A percentile compares a stretch with the other conserved stretches of the same genome.
Conservation (phyloP, 768 basidiomycete species). For the Xerocomus spinulosus region DNA sequence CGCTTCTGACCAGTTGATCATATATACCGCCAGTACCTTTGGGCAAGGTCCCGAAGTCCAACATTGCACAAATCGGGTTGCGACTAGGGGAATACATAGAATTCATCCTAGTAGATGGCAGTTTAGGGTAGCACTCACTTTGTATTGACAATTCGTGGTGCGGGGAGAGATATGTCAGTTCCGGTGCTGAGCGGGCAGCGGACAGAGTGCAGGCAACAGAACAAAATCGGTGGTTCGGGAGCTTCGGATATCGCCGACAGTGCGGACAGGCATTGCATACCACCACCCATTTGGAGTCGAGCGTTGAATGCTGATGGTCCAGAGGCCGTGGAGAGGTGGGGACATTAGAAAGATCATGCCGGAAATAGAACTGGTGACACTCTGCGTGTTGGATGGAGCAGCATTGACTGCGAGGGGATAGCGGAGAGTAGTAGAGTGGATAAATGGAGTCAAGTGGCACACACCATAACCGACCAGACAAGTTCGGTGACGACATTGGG, state of each 20-base stretch:
- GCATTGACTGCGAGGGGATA: no score
- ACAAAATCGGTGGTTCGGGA: conserved; percentile 18
- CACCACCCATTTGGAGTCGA: neutral
- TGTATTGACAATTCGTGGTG: conserved; percentile 6
- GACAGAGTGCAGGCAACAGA: conserved; percentile 9
- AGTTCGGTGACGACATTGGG: no score
- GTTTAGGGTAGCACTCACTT: conserved; percentile 9
- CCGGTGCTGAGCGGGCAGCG: conserved; percentile 15
- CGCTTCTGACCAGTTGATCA: conserved; percentile 20
- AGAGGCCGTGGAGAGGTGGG: neutral
- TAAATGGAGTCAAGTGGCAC: no score
- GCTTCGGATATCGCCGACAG: conserved; percentile 11
- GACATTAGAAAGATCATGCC: no score
- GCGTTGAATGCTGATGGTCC: neutral
- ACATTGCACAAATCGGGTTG: conserved; percentile 1
- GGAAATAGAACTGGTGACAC: no score
- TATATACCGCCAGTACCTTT: conserved; percentile 12
- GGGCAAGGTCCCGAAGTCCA: conserved; percentile 12
- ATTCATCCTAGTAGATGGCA: no score
- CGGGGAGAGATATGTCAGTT: conserved; percentile 8
- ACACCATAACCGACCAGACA: no score
- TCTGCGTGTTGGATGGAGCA: no score
- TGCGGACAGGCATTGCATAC: conserved; percentile 15
- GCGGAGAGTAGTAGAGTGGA: no score
- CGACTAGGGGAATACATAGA: no score